These are phyloP conservation scores for Tetrapisispora nanseiensis DNA, from an alignment of 805 yeast genomes.

Conservation along the genomic window DNA sequence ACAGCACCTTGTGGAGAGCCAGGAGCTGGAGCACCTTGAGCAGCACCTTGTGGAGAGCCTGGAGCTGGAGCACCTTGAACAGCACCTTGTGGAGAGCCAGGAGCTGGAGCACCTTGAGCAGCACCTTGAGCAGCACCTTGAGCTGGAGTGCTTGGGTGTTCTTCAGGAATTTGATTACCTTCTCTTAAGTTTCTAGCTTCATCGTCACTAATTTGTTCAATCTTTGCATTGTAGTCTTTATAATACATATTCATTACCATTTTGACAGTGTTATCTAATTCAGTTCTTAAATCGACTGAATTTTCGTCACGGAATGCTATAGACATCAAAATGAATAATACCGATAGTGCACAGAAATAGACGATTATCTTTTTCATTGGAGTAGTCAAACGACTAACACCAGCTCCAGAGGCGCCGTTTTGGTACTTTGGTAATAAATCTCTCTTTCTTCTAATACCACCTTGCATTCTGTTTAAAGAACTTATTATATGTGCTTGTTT, in stretches of 20 bases:
- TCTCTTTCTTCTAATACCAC: conserved; percentile 27
- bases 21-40: conserved; percentile 1
- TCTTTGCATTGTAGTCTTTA: conserved; percentile 2
- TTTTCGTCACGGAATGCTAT: conserved; percentile 4
- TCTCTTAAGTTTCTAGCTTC: background rate
- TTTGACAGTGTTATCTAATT: conserved; percentile 5
- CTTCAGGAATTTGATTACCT: background rate
- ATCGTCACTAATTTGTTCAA: conserved; percentile 3
- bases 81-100: background rate
- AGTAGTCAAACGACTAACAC: conserved; percentile 28
- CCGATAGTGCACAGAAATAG: conserved; percentile 21
- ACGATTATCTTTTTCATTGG: conserved; percentile 38
- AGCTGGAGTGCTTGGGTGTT: background rate
- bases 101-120: background rate
- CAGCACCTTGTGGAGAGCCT: background rate
- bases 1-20: background rate
- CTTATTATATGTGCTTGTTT: background rate
- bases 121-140: background rate
- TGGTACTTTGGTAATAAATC: conserved; percentile 35
- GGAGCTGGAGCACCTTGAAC: conserved; percentile 1
- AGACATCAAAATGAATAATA: background rate
- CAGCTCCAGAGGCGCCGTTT: conserved; percentile 7
- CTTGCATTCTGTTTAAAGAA: conserved; percentile 19
- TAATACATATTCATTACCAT: conserved; percentile 5
- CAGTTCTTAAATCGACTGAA: conserved; percentile 4